Evolutionary conservation across 371 early-diverging fungal genomes (phyloP).

Genomic region (Lichtheimia ornata): DNA sequence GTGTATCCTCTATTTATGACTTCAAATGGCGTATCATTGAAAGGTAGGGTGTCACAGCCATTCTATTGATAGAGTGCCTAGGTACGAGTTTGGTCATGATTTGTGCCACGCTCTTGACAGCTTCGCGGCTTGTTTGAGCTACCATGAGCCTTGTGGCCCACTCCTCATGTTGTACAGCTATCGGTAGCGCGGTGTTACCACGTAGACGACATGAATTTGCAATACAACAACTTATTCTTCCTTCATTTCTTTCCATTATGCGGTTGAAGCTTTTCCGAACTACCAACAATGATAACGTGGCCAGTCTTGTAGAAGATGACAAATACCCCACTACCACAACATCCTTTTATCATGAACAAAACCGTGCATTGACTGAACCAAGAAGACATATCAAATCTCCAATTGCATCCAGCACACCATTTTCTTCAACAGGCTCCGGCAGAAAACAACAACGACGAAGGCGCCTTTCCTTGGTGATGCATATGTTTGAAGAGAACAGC

Average conservation of each 20-base stretch:
- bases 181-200: not conserved
- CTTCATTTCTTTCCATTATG: not conserved
- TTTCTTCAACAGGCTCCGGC: not conserved
- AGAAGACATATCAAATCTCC: not conserved
- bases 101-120: not conserved
- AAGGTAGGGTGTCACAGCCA: too few relatives aligned
- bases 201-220: not conserved
- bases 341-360: not conserved
- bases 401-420: not conserved
- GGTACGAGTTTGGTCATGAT: too few relatives aligned
- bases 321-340: not conserved
- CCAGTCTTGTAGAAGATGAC: not conserved
- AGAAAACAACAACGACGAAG: slow-evolving; percentile 1
- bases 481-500: slow-evolving; percentile 7
- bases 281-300: not conserved
- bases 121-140: not conserved
- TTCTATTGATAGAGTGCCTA: too few relatives aligned
- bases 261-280: not conserved
- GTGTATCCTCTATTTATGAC: too few relatives aligned
- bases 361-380: slow-evolving; percentile 8
- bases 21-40: too few relatives aligned
- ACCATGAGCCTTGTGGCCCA: not conserved
- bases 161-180: not conserved
- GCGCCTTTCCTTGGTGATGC: slow-evolving; percentile 3
- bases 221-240: not conserved